phyloP scores from a whole-genome alignment of 768 basidiomycete genomes.

The Amanita molliuscula region DNA sequence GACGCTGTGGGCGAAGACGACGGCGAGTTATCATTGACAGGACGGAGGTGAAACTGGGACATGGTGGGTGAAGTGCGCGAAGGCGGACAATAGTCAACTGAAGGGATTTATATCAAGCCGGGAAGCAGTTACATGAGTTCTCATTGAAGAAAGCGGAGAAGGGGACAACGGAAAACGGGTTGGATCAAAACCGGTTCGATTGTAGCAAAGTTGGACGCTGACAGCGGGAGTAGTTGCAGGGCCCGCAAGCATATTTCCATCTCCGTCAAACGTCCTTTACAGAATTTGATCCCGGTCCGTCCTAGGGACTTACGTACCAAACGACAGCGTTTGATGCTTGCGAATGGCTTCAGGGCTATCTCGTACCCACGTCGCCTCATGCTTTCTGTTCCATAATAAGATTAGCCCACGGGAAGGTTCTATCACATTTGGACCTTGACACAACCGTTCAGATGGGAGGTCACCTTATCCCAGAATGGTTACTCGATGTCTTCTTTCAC shows the following conservation, averaged over 20 bases:
- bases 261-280: constrained; percentile 7
- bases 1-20: constrained; percentile 45
- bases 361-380: constrained; percentile 7
- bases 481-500: not conserved
- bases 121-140: constrained; percentile 15
- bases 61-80: constrained; percentile 14
- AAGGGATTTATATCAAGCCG: constrained; percentile 19
- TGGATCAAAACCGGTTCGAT: constrained; percentile 20
- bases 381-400: constrained; percentile 7
- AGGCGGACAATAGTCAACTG: constrained; percentile 6
- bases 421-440: constrained; percentile 6
- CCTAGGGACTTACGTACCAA: constrained; percentile 6
- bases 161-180: constrained; percentile 16
- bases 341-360: constrained; percentile 6
- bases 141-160: constrained; percentile 9
- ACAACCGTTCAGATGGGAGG: constrained; percentile 6
- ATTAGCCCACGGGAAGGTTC: constrained; percentile 7
- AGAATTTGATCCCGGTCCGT: constrained; percentile 9
- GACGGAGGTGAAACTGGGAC: constrained; percentile 44
- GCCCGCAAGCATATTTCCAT: constrained; percentile 8
- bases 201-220: constrained; percentile 6
- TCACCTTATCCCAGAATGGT: constrained; percentile 4
- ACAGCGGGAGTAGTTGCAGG: constrained; percentile 6
- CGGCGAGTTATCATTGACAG: constrained; percentile 35
- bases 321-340: constrained; percentile 2